These are phyloP conservation scores for Monosporozyma solicola DNA, from an alignment of 805 yeast genomes.

Conservation along the genomic window DNA sequence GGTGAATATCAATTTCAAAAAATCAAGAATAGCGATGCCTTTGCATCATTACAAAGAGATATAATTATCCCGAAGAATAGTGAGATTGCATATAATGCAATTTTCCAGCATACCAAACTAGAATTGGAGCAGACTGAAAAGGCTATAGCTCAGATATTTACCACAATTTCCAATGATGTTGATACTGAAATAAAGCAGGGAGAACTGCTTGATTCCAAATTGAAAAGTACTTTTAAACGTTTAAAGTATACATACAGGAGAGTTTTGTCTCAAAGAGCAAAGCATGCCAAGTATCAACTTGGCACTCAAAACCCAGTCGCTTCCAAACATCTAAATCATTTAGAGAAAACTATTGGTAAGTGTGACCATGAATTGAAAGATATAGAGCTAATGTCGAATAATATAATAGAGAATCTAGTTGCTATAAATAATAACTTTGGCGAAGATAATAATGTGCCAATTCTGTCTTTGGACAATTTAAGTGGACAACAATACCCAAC, in stretches of 20 bases:
- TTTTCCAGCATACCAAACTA: slow-evolving; percentile 16
- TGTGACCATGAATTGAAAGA: slow-evolving; percentile 8
- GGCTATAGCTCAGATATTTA: slow-evolving; percentile 16
- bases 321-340: slow-evolving; percentile 8
- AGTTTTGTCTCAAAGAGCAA: slow-evolving; percentile 8
- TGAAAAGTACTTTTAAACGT: slow-evolving; percentile 17
- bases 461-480: not conserved
- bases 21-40: not conserved
- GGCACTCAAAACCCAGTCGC: not conserved
- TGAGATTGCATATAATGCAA: slow-evolving; percentile 12
- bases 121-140: slow-evolving; percentile 17
- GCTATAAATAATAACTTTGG: not conserved
- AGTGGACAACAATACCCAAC: not conserved
- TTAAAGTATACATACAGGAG: slow-evolving; percentile 15
- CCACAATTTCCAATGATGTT: slow-evolving; percentile 22
- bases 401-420: slow-evolving; percentile 9
- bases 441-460: not conserved
- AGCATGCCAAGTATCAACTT: slow-evolving; percentile 4
- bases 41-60: not conserved
- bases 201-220: slow-evolving; percentile 15
- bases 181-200: slow-evolving; percentile 26
- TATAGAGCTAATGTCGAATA: slow-evolving; percentile 4
- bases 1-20: not conserved
- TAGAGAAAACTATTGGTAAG: slow-evolving; percentile 4
- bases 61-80: slow-evolving; percentile 5